Conservation (phyloP, 257 asterid species). For the Jacaranda mimosifolia region DNA sequence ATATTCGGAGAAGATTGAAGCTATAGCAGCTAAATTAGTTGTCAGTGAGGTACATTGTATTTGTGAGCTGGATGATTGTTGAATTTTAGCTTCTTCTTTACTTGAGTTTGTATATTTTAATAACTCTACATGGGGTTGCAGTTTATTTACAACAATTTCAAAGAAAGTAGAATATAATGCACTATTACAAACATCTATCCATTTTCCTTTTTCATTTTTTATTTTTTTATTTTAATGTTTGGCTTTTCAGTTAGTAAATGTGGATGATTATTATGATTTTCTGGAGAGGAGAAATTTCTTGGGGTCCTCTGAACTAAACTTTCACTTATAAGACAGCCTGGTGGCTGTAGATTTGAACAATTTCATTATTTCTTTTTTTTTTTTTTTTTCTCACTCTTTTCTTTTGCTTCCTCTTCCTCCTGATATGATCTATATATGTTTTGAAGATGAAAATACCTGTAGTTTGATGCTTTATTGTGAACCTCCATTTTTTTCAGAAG, state of each 20-base stretch:
- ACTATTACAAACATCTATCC: neutral
- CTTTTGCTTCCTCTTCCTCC: too few species aligned
- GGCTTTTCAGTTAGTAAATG: too few species aligned
- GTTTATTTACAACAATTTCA: slow-evolving; percentile 5
- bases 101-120: too few species aligned
- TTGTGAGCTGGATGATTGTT: slow-evolving; percentile 13
- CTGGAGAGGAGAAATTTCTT: too few species aligned
- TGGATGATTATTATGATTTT: too few species aligned
- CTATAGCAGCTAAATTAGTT: slow-evolving; percentile 72
- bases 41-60: slow-evolving; percentile 54
- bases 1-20: slow-evolving; percentile 82
- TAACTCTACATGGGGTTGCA: neutral
- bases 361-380: neutral
- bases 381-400: neutral
- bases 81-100: slow-evolving; percentile 14
- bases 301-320: too few species aligned
- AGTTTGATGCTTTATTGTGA: too few species aligned
- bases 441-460: too few species aligned
- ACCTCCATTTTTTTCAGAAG: too few species aligned
- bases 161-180: neutral
- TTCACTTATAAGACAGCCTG: too few species aligned
- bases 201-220: neutral
- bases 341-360: too few species aligned
- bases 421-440: too few species aligned
- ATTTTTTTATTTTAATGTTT: neutral